Conservation (phyloP, 163 green algal species). For the Scenedesmus sp. region DNA sequence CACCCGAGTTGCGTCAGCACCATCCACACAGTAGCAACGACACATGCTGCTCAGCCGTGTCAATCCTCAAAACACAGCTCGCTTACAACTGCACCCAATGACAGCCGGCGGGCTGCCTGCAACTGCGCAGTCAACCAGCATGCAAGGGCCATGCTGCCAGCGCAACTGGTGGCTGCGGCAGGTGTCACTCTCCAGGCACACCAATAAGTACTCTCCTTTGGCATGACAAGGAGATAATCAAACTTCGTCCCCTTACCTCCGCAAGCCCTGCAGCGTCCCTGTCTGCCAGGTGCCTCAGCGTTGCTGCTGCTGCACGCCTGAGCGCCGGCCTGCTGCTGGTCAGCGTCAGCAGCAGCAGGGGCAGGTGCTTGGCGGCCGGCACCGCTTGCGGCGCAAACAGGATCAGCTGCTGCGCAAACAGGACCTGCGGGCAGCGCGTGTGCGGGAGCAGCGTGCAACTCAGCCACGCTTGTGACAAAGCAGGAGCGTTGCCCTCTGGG, state of each 20-base stretch:
- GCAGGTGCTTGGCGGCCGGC: constrained; percentile 75
- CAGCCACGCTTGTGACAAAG: not conserved
- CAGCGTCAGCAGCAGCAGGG: constrained; percentile 78
- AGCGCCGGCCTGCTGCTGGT: constrained; percentile 80
- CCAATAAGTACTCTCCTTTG: not conserved
- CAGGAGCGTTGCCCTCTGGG: no score
- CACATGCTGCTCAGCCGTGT: not conserved
- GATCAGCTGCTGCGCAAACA: constrained; percentile 95
- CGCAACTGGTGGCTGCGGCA: not conserved
- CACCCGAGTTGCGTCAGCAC: not conserved
- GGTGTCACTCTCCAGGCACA: not conserved
- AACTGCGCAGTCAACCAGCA: not conserved
- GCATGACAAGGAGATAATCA: no score
- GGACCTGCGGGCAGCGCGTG: constrained; percentile 72
- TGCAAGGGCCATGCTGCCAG: not conserved
- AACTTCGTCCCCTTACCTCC: no score
- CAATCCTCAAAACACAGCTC: not conserved
- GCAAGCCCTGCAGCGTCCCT: constrained; percentile 66
- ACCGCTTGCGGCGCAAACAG: constrained; percentile 93
- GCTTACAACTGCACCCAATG: not conserved
- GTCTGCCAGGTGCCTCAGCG: constrained; percentile 88
- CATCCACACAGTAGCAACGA: not conserved
- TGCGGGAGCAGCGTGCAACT: not conserved
- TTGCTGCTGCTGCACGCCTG: constrained; percentile 84
- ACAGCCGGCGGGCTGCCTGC: not conserved